phyloP scores from a whole-genome alignment of 202 grass and related monocot genomes.

The Cymbopogon flexuosus region DNA sequence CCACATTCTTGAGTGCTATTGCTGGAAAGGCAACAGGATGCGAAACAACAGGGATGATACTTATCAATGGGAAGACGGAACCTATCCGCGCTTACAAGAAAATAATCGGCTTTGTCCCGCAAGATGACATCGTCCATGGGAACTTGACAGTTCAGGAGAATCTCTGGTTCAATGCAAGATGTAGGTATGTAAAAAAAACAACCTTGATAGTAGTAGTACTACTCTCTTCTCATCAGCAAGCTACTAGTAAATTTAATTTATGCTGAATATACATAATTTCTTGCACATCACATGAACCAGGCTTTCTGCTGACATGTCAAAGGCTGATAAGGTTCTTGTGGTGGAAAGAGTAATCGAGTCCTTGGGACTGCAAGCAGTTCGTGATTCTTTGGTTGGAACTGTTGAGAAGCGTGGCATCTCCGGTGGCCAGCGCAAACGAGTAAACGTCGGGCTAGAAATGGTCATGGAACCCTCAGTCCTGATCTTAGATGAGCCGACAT shows the following conservation, averaged over 20 bases:
- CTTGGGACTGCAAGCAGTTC: slow-evolving; percentile 71
- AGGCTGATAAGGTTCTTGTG: slow-evolving; percentile 89
- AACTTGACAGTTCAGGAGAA: slow-evolving; percentile 95
- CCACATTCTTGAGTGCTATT: slow-evolving; percentile 79
- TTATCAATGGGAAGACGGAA: slow-evolving; percentile 77
- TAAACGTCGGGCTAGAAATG: slow-evolving; percentile 36
- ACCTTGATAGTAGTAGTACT: not conserved
- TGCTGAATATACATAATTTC: not conserved
- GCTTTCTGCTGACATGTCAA: slow-evolving; percentile 69
- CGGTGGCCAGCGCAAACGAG: slow-evolving; percentile 23
- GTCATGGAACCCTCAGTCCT: slow-evolving; percentile 88
- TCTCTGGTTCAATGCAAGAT: slow-evolving; percentile 82
- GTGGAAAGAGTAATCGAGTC: slow-evolving; percentile 91
- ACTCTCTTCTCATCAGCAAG: not conserved
- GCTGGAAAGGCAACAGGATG: slow-evolving; percentile 87
- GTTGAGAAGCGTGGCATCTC: slow-evolving; percentile 89
- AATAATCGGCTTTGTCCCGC: slow-evolving; percentile 93
- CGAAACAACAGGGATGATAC: slow-evolving; percentile 46
- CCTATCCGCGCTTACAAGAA: slow-evolving; percentile 80
- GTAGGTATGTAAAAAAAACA: slow-evolving; percentile 49
- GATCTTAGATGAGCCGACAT: slow-evolving; percentile 88
- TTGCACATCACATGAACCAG: slow-evolving; percentile 23
- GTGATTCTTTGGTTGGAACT: slow-evolving; percentile 85
- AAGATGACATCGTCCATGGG: slow-evolving; percentile 94
- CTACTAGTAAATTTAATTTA: not conserved